Evolutionary conservation across 352 stramenopile species (phyloP), one percentile per base, ranked within the genome.

Genomic region (Globisporangium rhizosaccharum): DNA sequence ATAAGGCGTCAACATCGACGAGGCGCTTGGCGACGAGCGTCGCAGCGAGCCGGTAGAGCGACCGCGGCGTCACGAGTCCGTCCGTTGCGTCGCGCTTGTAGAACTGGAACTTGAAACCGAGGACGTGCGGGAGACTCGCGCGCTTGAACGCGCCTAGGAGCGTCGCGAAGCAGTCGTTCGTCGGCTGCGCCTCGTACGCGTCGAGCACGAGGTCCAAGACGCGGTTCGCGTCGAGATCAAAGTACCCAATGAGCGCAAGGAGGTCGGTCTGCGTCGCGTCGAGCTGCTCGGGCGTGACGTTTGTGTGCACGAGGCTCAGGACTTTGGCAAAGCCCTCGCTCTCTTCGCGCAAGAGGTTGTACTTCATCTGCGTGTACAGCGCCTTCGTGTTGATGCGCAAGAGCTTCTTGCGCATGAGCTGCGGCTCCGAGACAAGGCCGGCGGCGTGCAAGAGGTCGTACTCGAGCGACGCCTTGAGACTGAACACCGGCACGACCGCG

Each of bases 321-420:
- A 98, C 75, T 61, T 98, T 98, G 11, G 93, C 79, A 68, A 96
- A 99, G 0, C 96, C 96, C 67, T 99, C 96, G 37, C 88, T 97
- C 74, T 99, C 96, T 70, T 99, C 96, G 17, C 87, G 87, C 28
- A 98, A 75, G 41, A 99, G 68, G 67, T 98, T 99, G 68, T 97
- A 99, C 72, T 98, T 98, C 71, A 94, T 83, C 70, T 99, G 96
- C 36, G 88, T 90, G 66, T 99, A 99, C 58, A 92, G 71, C 30
- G 75, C 92, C 66, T 92, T 92, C 46, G 85, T 94, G 62, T 94
- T 94, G 56, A 92, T 88, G 20, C 85, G 82, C 23, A 94, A 67
- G 68, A 90, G 71, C 59, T 92, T 92, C 64, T 85, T 88, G 15
- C 55, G 65, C 64, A 91, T 70, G n/a, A 74, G 49, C 9, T 68